phyloP scores from a whole-genome alignment of 208 protist genomes.

The Acanthamoeba lenticulata region DNA sequence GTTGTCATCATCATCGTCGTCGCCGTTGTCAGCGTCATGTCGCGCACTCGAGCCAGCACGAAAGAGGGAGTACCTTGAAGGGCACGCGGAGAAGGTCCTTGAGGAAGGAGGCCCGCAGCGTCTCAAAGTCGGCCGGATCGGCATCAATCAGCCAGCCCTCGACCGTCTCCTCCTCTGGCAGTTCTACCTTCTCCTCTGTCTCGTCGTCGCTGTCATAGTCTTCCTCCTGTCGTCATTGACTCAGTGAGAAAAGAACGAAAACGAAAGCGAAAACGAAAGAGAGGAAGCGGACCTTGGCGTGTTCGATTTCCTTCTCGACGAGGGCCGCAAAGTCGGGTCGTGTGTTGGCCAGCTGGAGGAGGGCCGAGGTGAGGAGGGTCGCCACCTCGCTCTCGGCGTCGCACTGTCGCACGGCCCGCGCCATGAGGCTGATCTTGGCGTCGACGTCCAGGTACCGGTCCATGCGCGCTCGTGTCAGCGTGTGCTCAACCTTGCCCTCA shows the following conservation, averaged over 20 bases:
- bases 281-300: background rate
- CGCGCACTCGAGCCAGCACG: background rate
- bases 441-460: conserved; percentile 17
- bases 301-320: conserved; percentile 15
- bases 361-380: conserved; percentile 9
- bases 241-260: background rate
- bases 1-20: too few relatives aligned
- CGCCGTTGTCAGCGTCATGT: background rate
- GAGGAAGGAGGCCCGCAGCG: background rate
- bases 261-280: background rate
- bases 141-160: background rate
- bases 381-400: conserved; percentile 3
- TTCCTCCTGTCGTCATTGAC: background rate
- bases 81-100: background rate
- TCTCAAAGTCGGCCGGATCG: background rate
- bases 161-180: background rate
- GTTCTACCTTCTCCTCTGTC: conserved; percentile 26
- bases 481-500: background rate
- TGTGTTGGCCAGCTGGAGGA: conserved; percentile 11
- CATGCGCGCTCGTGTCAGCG: conserved; percentile 1
- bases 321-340: background rate
- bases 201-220: conserved; percentile 46
- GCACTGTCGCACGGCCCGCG: background rate
- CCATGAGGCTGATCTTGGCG: background rate
- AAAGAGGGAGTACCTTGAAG: background rate